Evolutionary conservation across 768 basidiomycete genomes (phyloP).

Genomic region (Lactarius psammicola): DNA sequence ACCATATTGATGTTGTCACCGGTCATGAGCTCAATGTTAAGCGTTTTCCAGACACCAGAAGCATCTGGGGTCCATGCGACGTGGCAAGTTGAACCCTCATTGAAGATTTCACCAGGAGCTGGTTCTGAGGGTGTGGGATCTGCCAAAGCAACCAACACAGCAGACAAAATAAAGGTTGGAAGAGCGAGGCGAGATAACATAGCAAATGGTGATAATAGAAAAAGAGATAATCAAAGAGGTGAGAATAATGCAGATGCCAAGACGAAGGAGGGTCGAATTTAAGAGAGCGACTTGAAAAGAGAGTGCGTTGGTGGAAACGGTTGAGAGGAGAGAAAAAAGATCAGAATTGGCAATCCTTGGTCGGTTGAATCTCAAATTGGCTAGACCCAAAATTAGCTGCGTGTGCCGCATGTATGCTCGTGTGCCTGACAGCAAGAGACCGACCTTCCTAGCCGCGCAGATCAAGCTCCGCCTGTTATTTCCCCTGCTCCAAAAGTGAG

Average conservation of each 20-base stretch:
- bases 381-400: no score
- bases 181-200: conserved; percentile 24
- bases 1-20: conserved; percentile 71
- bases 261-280: conserved; percentile 7
- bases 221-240: background rate
- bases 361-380: background rate
- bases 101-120: conserved; percentile 56
- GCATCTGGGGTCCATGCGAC: conserved; percentile 60
- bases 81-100: conserved; percentile 53
- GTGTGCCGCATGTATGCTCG: no score
- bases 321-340: background rate
- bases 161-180: conserved; percentile 24
- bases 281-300: conserved; percentile 11
- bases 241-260: background rate
- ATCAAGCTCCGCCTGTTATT: no score
- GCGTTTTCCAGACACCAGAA: conserved; percentile 62
- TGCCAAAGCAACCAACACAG: conserved; percentile 42
- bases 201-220: background rate
- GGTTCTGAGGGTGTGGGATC: conserved; percentile 60
- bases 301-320: background rate
- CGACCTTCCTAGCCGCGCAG: no score
- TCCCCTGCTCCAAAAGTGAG: no score
- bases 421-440: no score
- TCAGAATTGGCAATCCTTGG: background rate
- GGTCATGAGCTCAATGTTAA: conserved; percentile 79